Base-by-base conservation (phyloP, 768 basidiomycete species). In the Leccinum variicolor region DNA sequence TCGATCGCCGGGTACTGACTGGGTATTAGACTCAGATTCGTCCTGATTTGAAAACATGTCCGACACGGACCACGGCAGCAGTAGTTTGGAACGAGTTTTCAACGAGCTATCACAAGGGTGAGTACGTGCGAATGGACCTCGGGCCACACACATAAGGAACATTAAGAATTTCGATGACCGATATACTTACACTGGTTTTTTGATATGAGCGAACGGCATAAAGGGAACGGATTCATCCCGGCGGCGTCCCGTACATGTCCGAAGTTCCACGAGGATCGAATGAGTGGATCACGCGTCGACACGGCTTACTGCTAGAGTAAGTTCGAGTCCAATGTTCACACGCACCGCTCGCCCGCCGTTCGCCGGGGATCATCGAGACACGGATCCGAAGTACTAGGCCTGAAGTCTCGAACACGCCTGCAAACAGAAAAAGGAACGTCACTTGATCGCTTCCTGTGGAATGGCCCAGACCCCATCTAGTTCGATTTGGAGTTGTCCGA, bases 401-500 rank as follows among this genome's bases (percentile, higher is more conserved):
- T n/a, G 9, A 19, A 5, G n/a, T 26, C 23, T 60, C 43, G 45
- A 47, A 36, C 31, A 10, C 14, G 8, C 13, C 29, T 10, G 21
- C 41, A 8, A 39, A 39, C 36, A 39, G 17, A 17, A 53, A 53
- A 58, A 58, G 56, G 60, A 36, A 65, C 11, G 7, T n/a, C 39
- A 17, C n/a, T n/a, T n/a, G 4, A 39, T 8, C n/a, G 52, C 19
- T 58, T 56, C 63, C 56, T 31, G 63, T 54, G 21, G 48, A 54
- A 23, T 48, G 36, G 39, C 39, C 39, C 17, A 39, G 60, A 56
- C n/a, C 25, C 57, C n/a, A 5, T 5, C 19, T 23, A 6, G 28
- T 59, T 14, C 15, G 29, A 56, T 39, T 43, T 15, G 28, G 23
- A 19, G 10, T 23, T 28, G 25, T 33, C 29, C 39, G n/a, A 39